Conservation (phyloP, 345 rosid genomes). For the Citrus trifoliata region DNA sequence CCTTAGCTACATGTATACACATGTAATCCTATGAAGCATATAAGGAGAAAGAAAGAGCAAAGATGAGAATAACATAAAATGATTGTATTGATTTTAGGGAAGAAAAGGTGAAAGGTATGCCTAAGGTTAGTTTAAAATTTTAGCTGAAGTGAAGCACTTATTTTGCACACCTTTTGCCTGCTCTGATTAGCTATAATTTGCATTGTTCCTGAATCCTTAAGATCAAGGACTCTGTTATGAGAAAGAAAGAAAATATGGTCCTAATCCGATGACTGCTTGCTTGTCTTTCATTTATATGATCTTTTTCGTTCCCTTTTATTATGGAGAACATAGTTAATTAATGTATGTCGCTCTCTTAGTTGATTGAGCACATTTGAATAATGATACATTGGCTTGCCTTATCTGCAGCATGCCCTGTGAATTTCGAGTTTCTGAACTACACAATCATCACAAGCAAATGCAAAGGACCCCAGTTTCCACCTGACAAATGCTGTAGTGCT, state of each 20-base stretch:
- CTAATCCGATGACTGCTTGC: background rate
- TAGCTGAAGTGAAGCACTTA: background rate
- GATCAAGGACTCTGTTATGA: background rate
- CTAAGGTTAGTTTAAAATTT: background rate
- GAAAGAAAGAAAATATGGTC: background rate
- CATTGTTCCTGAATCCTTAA: background rate
- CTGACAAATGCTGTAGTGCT: slow-evolving; percentile 41
- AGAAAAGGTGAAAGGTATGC: background rate
- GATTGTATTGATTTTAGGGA: background rate
- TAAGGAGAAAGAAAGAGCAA: background rate
- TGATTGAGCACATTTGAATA: background rate
- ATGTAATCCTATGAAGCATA: too few relatives aligned
- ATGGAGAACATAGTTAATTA: background rate
- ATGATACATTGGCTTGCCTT: slow-evolving; percentile 2
- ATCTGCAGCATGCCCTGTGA: slow-evolving; percentile 54
- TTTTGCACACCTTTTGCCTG: background rate
- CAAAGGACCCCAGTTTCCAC: slow-evolving; percentile 55
- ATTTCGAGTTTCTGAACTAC: slow-evolving; percentile 63
- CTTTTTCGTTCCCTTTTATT: background rate
- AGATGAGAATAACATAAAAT: background rate
- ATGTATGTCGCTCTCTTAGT: background rate
- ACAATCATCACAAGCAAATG: slow-evolving; percentile 43
- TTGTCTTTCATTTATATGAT: background rate
- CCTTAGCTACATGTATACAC: background rate
- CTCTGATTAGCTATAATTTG: background rate